Evolutionary conservation across 495 filamentous ascomycete genomes (phyloP), one percentile per base, ranked within the genome.

Genomic region (Aspergillus incahuasiensis): DNA sequence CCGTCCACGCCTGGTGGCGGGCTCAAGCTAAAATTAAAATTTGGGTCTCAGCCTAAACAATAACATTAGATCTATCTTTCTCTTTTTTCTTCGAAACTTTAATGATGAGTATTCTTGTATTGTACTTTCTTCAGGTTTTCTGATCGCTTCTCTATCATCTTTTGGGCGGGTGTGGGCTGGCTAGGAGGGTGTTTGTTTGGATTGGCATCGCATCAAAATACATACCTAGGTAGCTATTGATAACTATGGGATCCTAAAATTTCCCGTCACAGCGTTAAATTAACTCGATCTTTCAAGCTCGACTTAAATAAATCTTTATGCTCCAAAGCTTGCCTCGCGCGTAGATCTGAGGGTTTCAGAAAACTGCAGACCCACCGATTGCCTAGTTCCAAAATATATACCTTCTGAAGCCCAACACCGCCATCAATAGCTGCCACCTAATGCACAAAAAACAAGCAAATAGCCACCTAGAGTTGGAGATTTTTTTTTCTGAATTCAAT

Each of bases 21-120:
- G 53, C 51, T 76, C 44, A 77, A 76, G 54, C 59, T 77, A 6
- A 77, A 77, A 59, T 57, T 77, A 47, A 77, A 77, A 50, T 64
- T 77, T 46, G 71, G 68, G 51, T 63, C 66, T 18, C 70, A 70
- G 57, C 62, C 65, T 34, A 71, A 70, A 63, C 38, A 41, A 39
- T 73, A 62, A 66, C 18, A 43, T 35, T 40, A 16, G n/a, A 40
- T 35, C 25, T 5, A 30, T 9, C 28, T 30, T 30, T 30, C 28
- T 9, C 28, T 18, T 39, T 19, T 19, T 59, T 38, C 43, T 38
- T n/a, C 42, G 5, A 30, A 30, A 53, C 52, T 47, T 45, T 49
- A 34, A 47, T 42, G 34, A 55, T 59, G 47, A 50, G 34, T 50
- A 58, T 57, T 60, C 40, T 9, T 60, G 55, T 63, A 57, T 16